Base-by-base conservation (phyloP, 805 yeast species). In the Sungouiozyma intestinalis region DNA sequence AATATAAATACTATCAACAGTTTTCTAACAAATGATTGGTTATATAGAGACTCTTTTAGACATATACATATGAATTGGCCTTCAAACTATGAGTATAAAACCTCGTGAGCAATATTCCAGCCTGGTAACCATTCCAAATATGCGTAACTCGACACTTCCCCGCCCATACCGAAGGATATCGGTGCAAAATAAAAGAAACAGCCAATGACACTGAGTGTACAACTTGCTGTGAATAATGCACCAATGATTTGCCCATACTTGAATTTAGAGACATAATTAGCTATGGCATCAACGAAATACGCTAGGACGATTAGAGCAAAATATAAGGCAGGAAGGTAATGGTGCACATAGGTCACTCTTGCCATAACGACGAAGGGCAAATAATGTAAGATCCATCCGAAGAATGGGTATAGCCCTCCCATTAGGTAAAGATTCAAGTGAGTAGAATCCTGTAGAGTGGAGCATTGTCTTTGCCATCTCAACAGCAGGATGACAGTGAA, bases 281-380 rank as follows among this genome's bases (percentile, higher is more conserved):
- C 59, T 41, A 66, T 54, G 33, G 65, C 62, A 48, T 79, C 85
- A 35, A 77, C 57, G 42, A 71, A 62, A 57, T 75, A 79, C 4
- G 73, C 72, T 39, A 72, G 58, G 33, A 76, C 74, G 42, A 77
- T 61, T 62, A 80, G 66, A 40, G 86, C 85, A 61, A 84, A 84
- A 63, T 84, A 84, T 49, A 84, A 67, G 0, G 92, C 88, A 38
- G 94, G 94, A 55, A 82, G 68, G 61, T 84, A 84, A 65, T 84
- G 94, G 60, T 84, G 94, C 36, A 81, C 85, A 54, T 84, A 84
- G 0, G 90, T 81, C 50, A 84, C 92, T 70, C 94, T 75, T 14
- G 86, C 81, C 94, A 84, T 84, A 40, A 84, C 67, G 27, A 77
- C 73, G 51, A 84, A 84, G 24, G 94, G 90, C 57, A 74, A 59